Base-by-base conservation (phyloP, 78 protist species). In the Cyanophora paradoxa region DNA sequence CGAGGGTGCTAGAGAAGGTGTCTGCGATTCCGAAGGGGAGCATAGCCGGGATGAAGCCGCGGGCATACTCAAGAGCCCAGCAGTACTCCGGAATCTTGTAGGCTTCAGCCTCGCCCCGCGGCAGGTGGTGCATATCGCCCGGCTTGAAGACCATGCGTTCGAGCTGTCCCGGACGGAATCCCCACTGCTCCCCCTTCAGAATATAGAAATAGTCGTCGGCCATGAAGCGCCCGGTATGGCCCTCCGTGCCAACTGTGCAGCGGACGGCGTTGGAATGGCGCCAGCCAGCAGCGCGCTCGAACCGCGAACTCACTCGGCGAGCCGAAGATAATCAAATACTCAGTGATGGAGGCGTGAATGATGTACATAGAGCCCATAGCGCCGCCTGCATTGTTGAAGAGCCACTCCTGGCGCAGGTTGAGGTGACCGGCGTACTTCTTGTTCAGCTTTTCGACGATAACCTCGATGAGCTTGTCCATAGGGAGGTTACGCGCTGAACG, bases 291-390 rank as follows among this genome's bases (percentile, higher is more conserved):
- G n/a, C n/a, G n/a, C n/a, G n/a, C n/a, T n/a, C n/a, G n/a, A n/a
- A n/a, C n/a, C n/a, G n/a, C n/a, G n/a, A n/a, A n/a, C n/a, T n/a
- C n/a, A n/a, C n/a, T 0, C 40, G 72, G 41, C 26, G 80, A 16
- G 71, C 80, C 80, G 28, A 75, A 75, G 65, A 75, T 75, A 57
- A 84, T 84, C 34, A 84, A 33, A 61, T 84, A 84, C 65, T 84
- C 88, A 4, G 82, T 62, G 64, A 84, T 50, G 26, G 88, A 84
- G n/a, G 76, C 79, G 63, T 84, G 88, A 17, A 84, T 40, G 40
- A 80, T 68, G 22, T 67, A 57, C 88, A 84, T 84, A 31, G 77
- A 69, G 57, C 88, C 88, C 88, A 84, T 84, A 31, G 88, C 88
- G 44, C 88, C 88, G 39, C 88, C 88, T 41, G 85, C 88, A 16